phyloP scores from a whole-genome alignment of 108 stramenopile genomes.

The Chaetoceros tenuissimus region DNA sequence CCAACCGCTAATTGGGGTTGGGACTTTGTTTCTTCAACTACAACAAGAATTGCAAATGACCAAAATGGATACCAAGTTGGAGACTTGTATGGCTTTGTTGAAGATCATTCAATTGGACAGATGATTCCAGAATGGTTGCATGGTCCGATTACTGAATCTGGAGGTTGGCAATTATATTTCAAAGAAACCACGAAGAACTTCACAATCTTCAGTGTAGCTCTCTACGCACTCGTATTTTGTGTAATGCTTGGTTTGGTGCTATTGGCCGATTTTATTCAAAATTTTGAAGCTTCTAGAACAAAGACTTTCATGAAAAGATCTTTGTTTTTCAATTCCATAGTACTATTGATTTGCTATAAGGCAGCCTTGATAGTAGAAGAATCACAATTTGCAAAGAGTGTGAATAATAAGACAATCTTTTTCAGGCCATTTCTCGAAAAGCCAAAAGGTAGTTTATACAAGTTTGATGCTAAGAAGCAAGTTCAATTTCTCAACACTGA shows the following conservation, averaged over 20 bases:
- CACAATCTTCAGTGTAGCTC: slow-evolving; percentile 2
- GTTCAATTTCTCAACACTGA: background rate
- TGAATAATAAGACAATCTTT: background rate
- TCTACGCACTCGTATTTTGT: background rate
- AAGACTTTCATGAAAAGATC: background rate
- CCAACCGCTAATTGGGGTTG: slow-evolving; percentile 31
- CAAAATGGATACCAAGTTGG: slow-evolving; percentile 29
- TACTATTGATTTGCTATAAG: background rate
- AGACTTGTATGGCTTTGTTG: slow-evolving; percentile 21
- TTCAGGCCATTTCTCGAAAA: background rate
- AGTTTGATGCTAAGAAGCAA: background rate
- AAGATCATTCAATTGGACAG: slow-evolving; percentile 2
- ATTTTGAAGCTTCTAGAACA: background rate
- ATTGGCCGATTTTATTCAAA: background rate
- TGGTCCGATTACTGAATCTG: slow-evolving; percentile 16
- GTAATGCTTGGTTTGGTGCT: background rate
- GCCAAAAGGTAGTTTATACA: no score
- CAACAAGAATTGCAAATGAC: slow-evolving; percentile 38
- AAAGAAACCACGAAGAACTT: slow-evolving; percentile 21
- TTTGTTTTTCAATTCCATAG: background rate
- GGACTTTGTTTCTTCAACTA: slow-evolving; percentile 33
- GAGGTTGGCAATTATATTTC: slow-evolving; percentile 30
- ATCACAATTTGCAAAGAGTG: background rate
- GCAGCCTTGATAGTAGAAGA: background rate
- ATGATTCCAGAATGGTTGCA: slow-evolving; percentile 24